Conservation (phyloP, 1,284 basidiomycete species). For the Papiliotrema terrestris region DNA sequence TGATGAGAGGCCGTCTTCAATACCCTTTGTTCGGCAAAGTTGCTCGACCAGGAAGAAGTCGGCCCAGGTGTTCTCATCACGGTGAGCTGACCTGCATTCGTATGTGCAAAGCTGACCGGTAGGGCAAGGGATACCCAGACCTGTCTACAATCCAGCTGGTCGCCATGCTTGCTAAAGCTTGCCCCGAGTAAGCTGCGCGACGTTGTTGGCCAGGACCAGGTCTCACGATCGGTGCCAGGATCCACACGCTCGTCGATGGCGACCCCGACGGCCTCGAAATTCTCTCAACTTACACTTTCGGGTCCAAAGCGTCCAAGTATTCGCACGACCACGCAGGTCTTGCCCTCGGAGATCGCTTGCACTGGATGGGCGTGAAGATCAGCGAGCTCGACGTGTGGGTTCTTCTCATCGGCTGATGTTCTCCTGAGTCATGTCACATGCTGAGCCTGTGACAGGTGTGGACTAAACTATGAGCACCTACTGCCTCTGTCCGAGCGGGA, state of each 20-base stretch:
- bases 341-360: constrained; percentile 63
- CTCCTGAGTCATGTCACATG: too few species aligned
- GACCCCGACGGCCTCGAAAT: constrained; percentile 90
- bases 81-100: constrained; percentile 43
- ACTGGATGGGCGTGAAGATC: constrained; percentile 74
- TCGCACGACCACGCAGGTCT: constrained; percentile 49
- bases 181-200: constrained; percentile 56
- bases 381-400: constrained; percentile 57
- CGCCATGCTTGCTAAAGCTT: constrained; percentile 62
- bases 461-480: constrained; percentile 59
- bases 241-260: constrained; percentile 77
- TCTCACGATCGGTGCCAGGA: constrained; percentile 56
- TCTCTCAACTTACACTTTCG: constrained; percentile 67
- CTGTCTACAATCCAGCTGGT: constrained; percentile 79
- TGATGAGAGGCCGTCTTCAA: constrained; percentile 75
- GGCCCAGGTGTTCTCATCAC: constrained; percentile 40
- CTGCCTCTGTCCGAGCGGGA: constrained; percentile 69
- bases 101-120: constrained; percentile 5
- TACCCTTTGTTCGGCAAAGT: constrained; percentile 61
- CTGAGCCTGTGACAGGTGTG: constrained; percentile 51
- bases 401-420: too few species aligned
- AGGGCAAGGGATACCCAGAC: constrained; percentile 95
- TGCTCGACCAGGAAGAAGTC: constrained; percentile 52
- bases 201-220: background rate
- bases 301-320: constrained; percentile 35